Percentiles rank a stretch among this genome's conserved stretches.
These are phyloP conservation scores for Colletotrichum gigasporum DNA, from an alignment of 2,329 filamentous ascomycete species.

Conservation along the genomic window DNA sequence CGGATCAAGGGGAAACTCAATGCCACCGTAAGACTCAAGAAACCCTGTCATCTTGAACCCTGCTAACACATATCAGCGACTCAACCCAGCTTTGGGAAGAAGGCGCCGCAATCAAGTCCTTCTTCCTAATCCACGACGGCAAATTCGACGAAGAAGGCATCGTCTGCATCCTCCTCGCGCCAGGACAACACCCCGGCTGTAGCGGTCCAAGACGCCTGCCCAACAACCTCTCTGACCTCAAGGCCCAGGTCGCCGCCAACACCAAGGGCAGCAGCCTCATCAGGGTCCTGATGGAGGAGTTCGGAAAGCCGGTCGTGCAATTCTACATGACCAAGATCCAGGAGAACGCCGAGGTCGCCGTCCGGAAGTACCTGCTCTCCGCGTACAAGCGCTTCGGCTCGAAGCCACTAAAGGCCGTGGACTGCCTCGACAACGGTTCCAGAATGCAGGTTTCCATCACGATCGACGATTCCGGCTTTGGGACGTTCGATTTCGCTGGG, in stretches of 20 bases:
- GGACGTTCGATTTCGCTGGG: conserved; percentile 60
- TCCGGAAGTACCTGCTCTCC: conserved; percentile 5
- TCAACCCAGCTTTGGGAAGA: conserved; percentile 72
- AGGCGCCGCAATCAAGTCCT: conserved; percentile 70
- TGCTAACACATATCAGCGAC: too few species aligned
- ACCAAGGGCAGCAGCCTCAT: conserved; percentile 89
- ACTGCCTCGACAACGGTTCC: conserved; percentile 75
- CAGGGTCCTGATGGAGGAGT: conserved; percentile 77
- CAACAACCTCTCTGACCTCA: conserved; percentile 85
- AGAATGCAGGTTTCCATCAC: conserved; percentile 37
- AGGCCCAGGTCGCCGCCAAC: conserved; percentile 85
- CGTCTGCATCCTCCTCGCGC: conserved; percentile 76
- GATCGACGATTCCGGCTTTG: conserved; percentile 74
- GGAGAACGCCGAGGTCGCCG: conserved; percentile 14
- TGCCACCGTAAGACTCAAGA: too few species aligned
- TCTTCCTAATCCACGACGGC: conserved; percentile 79
- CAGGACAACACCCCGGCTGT: conserved; percentile 78
- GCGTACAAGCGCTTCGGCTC: conserved; percentile 71
- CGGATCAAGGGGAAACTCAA: conserved; percentile 81
- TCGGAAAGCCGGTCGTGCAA: conserved; percentile 66
- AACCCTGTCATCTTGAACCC: too few species aligned
- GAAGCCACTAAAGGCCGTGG: conserved; percentile 74
- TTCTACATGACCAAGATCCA: conserved; percentile 26
- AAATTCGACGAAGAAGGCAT: conserved; percentile 82
- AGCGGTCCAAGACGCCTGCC: conserved; percentile 81